Evolutionary conservation across 75 land plant species (phyloP).

Genomic region (Gnetum montanum): DNA sequence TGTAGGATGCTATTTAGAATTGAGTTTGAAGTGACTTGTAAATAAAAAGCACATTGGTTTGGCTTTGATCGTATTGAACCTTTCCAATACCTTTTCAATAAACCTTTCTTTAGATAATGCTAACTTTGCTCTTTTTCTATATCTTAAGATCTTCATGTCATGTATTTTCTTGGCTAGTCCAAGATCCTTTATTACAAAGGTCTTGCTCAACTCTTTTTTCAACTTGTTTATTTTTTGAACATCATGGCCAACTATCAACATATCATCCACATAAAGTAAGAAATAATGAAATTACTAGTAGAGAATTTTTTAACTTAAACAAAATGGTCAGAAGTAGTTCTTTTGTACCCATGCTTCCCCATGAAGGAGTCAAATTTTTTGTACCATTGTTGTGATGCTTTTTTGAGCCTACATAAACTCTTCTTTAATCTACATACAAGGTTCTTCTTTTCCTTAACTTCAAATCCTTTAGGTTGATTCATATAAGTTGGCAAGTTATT

Average conservation of each 20-base stretch:
- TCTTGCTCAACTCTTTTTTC: background rate
- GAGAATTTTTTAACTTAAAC: background rate
- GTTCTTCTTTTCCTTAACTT: conserved; percentile 6
- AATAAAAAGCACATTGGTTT: background rate
- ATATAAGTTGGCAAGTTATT: too few species aligned
- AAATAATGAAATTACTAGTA: background rate
- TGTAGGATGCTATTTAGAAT: background rate
- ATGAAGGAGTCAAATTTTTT: too few species aligned
- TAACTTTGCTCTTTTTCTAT: background rate
- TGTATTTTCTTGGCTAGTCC: conserved; percentile 6
- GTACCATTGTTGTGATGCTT: background rate
- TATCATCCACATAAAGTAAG: too few species aligned
- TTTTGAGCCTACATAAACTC: conserved; percentile 5
- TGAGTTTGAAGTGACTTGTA: conserved; percentile 3
- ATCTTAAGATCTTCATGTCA: conserved; percentile 4
- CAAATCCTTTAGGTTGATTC: too few species aligned
- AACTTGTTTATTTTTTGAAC: background rate
- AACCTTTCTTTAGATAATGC: background rate
- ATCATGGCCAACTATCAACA: background rate
- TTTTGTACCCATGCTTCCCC: background rate
- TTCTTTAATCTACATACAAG: conserved; percentile 5
- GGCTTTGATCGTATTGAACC: conserved; percentile 5
- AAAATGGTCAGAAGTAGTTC: background rate
- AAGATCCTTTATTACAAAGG: conserved; percentile 10
- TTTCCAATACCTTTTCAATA: conserved; percentile 3